phyloP scores from a whole-genome alignment of 371 early-diverging fungal species.

The Phascolomyces articulosus region DNA sequence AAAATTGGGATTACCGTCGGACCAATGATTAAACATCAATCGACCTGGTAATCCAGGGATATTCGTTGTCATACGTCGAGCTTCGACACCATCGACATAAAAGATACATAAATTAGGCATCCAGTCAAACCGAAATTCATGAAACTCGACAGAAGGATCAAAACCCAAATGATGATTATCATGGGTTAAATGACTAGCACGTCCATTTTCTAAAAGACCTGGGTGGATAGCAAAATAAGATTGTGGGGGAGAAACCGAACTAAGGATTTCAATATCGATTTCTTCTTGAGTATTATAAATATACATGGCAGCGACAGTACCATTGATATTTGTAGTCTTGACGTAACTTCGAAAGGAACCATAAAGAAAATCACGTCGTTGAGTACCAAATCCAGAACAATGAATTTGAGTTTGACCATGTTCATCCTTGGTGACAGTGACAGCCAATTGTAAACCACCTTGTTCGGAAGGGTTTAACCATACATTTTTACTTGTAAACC shows the following conservation, averaged over 20 bases:
- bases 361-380: constrained; percentile 26
- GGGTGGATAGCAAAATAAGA: constrained; percentile 40
- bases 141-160: constrained; percentile 31
- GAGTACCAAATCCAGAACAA: constrained; percentile 27
- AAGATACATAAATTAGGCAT: constrained; percentile 22
- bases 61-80: constrained; percentile 21
- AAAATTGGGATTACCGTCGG: constrained; percentile 39
- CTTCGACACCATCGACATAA: constrained; percentile 30
- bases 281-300: constrained; percentile 25
- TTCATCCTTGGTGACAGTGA: constrained; percentile 18
- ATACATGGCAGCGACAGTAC: constrained; percentile 34
- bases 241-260: constrained; percentile 25
- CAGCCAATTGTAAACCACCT: constrained; percentile 17
- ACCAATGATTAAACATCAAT: constrained; percentile 38
- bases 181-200: constrained; percentile 27
- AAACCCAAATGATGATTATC: constrained; percentile 23
- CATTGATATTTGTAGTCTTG: constrained; percentile 22
- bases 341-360: constrained; percentile 29
- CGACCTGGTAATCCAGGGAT: constrained; percentile 27
- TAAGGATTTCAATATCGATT: constrained; percentile 35
- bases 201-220: constrained; percentile 24
- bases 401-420: not conserved
- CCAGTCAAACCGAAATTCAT: constrained; percentile 44
- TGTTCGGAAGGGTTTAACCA: not conserved
- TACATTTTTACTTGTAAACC: constrained; percentile 20